Evolutionary conservation across 2,329 filamentous ascomycete species (phyloP).

Genomic region (Fusarium setosum): DNA sequence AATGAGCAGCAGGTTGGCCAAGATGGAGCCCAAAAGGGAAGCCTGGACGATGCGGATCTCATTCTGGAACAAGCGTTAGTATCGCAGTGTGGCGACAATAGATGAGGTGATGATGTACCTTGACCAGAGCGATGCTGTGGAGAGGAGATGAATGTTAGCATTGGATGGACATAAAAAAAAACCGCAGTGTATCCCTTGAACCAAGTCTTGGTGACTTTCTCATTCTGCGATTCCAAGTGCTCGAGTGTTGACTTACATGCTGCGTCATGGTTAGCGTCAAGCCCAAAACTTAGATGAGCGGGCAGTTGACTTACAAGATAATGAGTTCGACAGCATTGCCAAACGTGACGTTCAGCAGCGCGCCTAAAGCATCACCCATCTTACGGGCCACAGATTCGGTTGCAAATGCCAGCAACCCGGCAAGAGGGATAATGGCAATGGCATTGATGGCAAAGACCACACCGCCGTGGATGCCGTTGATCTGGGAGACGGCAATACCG

Average conservation of each 20-base stretch:
- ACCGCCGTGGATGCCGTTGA: constrained; percentile 65
- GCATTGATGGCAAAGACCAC: constrained; percentile 80
- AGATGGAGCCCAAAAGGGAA: constrained; percentile 87
- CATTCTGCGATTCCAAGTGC: background rate
- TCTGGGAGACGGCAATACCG: constrained; percentile 74
- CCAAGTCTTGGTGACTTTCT: background rate
- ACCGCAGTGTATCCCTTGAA: background rate
- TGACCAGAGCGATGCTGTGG: constrained; percentile 78
- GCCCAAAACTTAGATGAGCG: background rate
- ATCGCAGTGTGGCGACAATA: background rate
- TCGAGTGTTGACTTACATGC: constrained; percentile 61
- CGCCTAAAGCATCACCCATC: constrained; percentile 79
- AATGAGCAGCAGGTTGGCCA: constrained; percentile 89
- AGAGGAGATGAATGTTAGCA: constrained; percentile 32
- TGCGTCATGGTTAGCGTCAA: constrained; percentile 41
- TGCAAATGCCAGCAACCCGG: constrained; percentile 77
- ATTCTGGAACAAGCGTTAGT: constrained; percentile 55
- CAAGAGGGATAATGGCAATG: constrained; percentile 79
- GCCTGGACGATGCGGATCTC: constrained; percentile 94
- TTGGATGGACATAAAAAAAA: background rate
- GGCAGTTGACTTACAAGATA: constrained; percentile 70
- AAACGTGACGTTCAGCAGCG: constrained; percentile 81
- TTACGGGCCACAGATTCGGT: constrained; percentile 80
- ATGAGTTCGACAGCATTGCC: constrained; percentile 85
- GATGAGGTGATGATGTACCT: too few species aligned